Evolutionary conservation across 1,284 basidiomycete species (phyloP).

Genomic region (Ustilago crameri): DNA sequence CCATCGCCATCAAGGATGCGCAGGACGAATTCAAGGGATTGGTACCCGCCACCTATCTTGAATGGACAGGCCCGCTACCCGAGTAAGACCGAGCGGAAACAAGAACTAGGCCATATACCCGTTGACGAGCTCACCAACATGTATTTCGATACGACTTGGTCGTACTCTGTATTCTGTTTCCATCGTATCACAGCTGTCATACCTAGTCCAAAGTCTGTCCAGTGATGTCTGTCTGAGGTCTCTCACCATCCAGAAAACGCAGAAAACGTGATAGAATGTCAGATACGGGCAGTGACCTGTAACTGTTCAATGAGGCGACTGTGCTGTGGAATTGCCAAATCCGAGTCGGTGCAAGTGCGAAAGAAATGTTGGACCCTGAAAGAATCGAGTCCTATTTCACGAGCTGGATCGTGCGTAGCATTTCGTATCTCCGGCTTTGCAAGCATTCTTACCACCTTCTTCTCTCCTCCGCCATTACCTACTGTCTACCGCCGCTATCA

Average conservation of each 20-base stretch:
- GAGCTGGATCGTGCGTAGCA: constrained; percentile 5
- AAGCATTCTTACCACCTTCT: too few relatives aligned
- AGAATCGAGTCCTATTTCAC: neutral
- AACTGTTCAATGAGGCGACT: too few relatives aligned
- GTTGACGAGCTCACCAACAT: constrained; percentile 2
- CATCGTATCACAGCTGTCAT: neutral
- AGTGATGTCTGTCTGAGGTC: too few relatives aligned
- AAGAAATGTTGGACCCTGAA: neutral
- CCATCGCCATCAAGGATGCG: constrained; percentile 40
- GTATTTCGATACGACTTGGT: neutral
- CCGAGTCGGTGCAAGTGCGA: too few relatives aligned
- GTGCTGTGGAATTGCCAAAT: too few relatives aligned
- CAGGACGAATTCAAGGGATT: constrained; percentile 30
- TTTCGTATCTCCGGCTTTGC: too few relatives aligned
- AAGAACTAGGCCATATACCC: constrained; percentile 5
- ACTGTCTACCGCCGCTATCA: too few relatives aligned
- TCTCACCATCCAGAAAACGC: too few relatives aligned
- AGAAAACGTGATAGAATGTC: too few relatives aligned
- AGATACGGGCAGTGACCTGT: too few relatives aligned
- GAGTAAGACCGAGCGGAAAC: neutral
- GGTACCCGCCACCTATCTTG: constrained; percentile 51
- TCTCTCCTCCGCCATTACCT: neutral
- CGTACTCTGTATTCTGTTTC: constrained; percentile 3
- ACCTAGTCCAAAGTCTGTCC: too few relatives aligned
- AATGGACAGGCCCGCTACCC: constrained; percentile 34